A percentile compares a stretch with the other conserved stretches of the same genome.
Conservation (phyloP, 768 basidiomycete genomes). For the Sporobolomyces pararoseus region DNA sequence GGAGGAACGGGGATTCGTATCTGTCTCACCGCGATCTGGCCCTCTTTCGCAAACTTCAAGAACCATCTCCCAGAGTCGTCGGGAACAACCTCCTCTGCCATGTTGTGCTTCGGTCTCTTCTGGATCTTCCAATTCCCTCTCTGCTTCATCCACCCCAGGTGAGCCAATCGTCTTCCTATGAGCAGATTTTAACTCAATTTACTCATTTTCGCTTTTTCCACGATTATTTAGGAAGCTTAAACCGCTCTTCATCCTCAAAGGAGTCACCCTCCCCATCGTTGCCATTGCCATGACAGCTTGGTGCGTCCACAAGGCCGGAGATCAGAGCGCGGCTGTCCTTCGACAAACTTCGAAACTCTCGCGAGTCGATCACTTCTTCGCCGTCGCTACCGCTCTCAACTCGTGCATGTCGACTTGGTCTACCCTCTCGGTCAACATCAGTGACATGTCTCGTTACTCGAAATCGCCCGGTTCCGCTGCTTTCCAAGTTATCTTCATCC, state of each 20-base stretch:
- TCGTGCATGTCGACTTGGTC: constrained; percentile 17
- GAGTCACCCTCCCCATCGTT: constrained; percentile 29
- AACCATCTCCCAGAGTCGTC: constrained; percentile 31
- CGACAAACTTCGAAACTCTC: neutral
- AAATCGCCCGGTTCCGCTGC: constrained; percentile 17
- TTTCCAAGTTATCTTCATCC: constrained; percentile 41
- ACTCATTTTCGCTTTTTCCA: too few relatives aligned
- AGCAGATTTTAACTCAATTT: too few relatives aligned
- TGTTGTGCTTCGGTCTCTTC: constrained; percentile 42
- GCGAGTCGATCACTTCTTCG: constrained; percentile 15
- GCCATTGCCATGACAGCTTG: constrained; percentile 37
- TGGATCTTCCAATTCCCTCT: constrained; percentile 36
- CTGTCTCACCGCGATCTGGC: constrained; percentile 37
- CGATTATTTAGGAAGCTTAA: constrained; percentile 37
- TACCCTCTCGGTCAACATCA: constrained; percentile 6
- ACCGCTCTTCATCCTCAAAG: constrained; percentile 39
- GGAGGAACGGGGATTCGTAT: constrained; percentile 30
- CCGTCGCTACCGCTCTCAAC: constrained; percentile 24
- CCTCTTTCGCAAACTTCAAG: constrained; percentile 25
- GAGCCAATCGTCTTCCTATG: too few relatives aligned
- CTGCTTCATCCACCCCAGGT: constrained; percentile 19
- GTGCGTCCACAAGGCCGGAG: constrained; percentile 31
- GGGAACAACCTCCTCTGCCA: constrained; percentile 23
- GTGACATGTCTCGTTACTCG: constrained; percentile 29
- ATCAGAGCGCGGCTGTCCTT: constrained; percentile 20